Base-by-base conservation (phyloP, 208 protist genomes). In the Wallacemonas collosoma region DNA sequence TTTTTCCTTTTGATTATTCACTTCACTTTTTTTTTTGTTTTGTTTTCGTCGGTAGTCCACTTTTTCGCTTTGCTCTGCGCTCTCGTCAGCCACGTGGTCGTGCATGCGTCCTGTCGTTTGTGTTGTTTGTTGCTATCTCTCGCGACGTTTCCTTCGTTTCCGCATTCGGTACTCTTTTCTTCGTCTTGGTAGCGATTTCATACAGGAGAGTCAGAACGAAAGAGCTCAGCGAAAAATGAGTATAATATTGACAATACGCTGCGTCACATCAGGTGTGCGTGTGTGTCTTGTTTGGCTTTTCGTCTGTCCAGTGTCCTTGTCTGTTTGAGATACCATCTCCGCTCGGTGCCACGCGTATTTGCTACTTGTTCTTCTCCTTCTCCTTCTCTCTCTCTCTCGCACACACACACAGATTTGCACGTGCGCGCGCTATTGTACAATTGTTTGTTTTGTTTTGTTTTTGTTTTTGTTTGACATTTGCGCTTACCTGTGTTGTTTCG, bases 311-410 rank as follows among this genome's bases (percentile, higher is more conserved):
- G 26, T 26, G 26, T 26, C 26, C 26, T 26, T 26, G 26, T 26
- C 26, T 26, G 26, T 26, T 26, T 26, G 26, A 26, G 26, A 51
- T 51, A 1, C 1, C 47, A 14, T 14, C 47, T 51, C 47, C 7
- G 47, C 0, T 51, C 47, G 26, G 26, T 26, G 26, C 26, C 26
- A 26, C 26, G 26, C 26, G 26, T 26, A 26, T 26, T 0, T 26
- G 45, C 47, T 50, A 50, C 65, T n/a, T 70, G 48, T 57, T 35
- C 58, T 58, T 1, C n/a, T 38, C 58, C 44, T 36, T 70, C 67
- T 71, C 44, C 17, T 62, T 38, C 9, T 62, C 39, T 39, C 41
- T 50, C 51, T 5, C 38, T 54, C 36, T 1, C 56, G 38, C 36
- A 57, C 53, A 5, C 14, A 57, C 26, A 57, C 53, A 57, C 14